These are phyloP conservation scores for Microdochium bolleyi DNA, from an alignment of 2,329 filamentous ascomycete species.

Conservation along the genomic window DNA sequence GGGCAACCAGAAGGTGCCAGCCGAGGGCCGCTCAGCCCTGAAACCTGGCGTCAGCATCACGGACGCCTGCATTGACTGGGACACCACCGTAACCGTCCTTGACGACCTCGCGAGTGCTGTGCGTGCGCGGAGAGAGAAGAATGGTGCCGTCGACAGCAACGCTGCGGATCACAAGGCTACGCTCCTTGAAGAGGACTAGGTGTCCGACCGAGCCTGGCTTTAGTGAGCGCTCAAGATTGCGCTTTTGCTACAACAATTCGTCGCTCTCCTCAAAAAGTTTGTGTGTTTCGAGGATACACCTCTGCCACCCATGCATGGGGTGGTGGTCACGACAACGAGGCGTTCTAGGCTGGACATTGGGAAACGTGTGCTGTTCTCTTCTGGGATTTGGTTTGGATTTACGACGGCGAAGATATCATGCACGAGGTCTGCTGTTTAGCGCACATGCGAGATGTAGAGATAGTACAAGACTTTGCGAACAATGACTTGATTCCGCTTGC, in stretches of 20 bases:
- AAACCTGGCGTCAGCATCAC: conserved; percentile 93
- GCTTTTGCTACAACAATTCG: not conserved
- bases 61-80: conserved; percentile 94
- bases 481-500: too few relatives aligned
- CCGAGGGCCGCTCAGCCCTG: conserved; percentile 68
- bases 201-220: not conserved
- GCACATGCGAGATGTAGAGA: too few relatives aligned
- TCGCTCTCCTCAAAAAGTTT: not conserved
- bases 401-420: too few relatives aligned
- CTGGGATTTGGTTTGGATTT: not conserved
- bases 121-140: conserved; percentile 58
- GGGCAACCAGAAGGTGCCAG: conserved; percentile 77
- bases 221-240: not conserved
- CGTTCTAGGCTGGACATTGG: not conserved
- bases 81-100: conserved; percentile 70
- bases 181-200: conserved; percentile 43
- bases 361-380: not conserved
- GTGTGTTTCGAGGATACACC: not conserved
- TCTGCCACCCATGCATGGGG: not conserved
- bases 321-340: not conserved
- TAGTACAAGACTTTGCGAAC: too few relatives aligned
- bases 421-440: too few relatives aligned
- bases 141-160: conserved; percentile 22
- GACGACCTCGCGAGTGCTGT: conserved; percentile 83
- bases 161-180: conserved; percentile 29